Evolutionary conservation across 768 basidiomycete genomes (phyloP).

Genomic region (Suillus discolor): DNA sequence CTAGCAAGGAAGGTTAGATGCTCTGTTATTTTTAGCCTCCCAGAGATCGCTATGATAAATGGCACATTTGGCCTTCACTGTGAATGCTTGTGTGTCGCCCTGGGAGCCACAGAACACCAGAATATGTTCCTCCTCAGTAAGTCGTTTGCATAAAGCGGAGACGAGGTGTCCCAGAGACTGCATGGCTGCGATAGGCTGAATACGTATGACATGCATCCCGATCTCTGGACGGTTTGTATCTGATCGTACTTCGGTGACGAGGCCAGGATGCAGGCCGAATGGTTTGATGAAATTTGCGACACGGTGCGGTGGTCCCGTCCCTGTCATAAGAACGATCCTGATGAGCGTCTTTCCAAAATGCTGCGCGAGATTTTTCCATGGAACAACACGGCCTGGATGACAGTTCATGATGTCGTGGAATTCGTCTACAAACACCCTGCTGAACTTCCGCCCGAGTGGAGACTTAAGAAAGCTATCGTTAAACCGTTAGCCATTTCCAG

Average conservation of each 20-base stretch:
- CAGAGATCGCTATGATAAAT: background rate
- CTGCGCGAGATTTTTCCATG: background rate
- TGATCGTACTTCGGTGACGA: background rate
- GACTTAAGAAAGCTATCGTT: background rate
- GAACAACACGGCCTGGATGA: background rate
- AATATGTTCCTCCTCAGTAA: background rate
- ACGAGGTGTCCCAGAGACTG: background rate
- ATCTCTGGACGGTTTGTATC: background rate
- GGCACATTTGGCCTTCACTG: background rate
- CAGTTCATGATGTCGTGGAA: background rate
- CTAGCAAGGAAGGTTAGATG: background rate
- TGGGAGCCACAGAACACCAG: background rate
- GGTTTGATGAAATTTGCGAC: background rate
- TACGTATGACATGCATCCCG: background rate
- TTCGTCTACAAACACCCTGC: background rate
- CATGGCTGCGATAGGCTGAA: background rate
- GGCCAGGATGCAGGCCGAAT: background rate
- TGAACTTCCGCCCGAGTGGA: background rate
- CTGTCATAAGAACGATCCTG: too few species aligned
- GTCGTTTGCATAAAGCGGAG: background rate
- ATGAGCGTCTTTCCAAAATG: background rate
- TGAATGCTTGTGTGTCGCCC: background rate
- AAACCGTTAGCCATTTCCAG: accelerated
- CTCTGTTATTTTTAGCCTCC: background rate
- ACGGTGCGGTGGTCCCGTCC: too few species aligned